Evolutionary conservation across 108 stramenopile species (phyloP), one percentile per base, ranked within the genome.

Genomic region (Bacterosira constricta): DNA sequence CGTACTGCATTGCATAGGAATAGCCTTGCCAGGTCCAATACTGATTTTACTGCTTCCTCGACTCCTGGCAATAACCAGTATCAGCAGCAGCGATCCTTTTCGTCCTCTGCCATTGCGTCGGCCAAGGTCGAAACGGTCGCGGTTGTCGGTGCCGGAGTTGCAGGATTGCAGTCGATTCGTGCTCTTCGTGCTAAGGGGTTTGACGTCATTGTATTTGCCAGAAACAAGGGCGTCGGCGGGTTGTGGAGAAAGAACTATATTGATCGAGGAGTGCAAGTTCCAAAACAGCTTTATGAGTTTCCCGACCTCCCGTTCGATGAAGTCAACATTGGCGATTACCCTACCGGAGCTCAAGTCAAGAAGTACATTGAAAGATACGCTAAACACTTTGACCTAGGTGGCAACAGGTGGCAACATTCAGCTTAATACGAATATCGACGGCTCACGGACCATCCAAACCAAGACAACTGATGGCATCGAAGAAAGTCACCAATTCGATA

Each of bases 211-310:
- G 72, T 66, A 21, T 74, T 74, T 34, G 78, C 73, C 32, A 23
- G 34, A 9, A 31, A 51, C 30, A n/a, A 36, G 20, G 36, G 41
- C 15, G 66, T 79, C 10, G 78, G 78, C 18, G 78, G 78, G 12
- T 21, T 79, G n/a, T 79, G 78, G 78, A 66, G 52, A 37, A 3
- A 55, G n/a, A 79, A 79, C 56, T 73, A 79, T 56, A 15, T 54
- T 1, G 49, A 57, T 6, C 74, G 58, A 49, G 78, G 73, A 2
- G 2, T 74, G 9, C 78, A 79, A 51, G 78, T 74, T 3, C 72
- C 72, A n/a, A 73, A 73, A 27, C 78, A 79, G 32, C 42, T 79
- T 26, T 73, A 59, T 34, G 78, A 79, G 50, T 60, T 79, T 34
- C 78, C 65, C 29, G 78, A 79, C 27, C 65, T 69, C 23, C 45